phyloP scores from a whole-genome alignment of 202 grass and related monocot species.

The Saccharum hybrid region DNA sequence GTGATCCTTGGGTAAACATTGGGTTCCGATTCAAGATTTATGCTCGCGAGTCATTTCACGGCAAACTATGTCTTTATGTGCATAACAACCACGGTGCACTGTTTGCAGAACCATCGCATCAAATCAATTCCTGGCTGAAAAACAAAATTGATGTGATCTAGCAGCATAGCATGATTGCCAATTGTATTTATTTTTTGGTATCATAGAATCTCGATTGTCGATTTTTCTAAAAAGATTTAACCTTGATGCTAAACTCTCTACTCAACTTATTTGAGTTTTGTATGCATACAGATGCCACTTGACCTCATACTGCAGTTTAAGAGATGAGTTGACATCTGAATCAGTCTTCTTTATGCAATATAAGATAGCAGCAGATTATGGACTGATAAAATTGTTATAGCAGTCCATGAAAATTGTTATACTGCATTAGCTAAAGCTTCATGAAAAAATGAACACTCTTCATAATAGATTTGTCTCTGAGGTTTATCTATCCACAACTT shows the following conservation, averaged over 20 bases:
- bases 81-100: not conserved
- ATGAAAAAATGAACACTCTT: not conserved
- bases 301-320: not conserved
- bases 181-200: not conserved
- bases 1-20: conserved; percentile 5
- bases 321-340: not conserved
- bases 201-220: not conserved
- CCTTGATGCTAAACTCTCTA: not conserved
- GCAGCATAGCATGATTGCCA: conserved; percentile 3
- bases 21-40: conserved; percentile 13
- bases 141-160: not conserved
- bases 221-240: not conserved
- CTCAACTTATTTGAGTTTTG: not conserved
- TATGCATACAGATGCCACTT: not conserved
- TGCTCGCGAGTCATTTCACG: conserved; percentile 2
- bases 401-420: not conserved
- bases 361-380: not conserved
- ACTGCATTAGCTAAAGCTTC: not conserved
- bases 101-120: not conserved
- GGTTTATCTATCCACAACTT: conserved; percentile 3
- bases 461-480: not conserved
- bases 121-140: not conserved
- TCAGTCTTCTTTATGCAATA: not conserved
- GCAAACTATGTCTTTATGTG: conserved; percentile 1
- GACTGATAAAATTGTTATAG: conserved; percentile 10